Evolutionary conservation across 2,329 filamentous ascomycete species (phyloP).

Genomic region (Furcasterigmium furcatum): DNA sequence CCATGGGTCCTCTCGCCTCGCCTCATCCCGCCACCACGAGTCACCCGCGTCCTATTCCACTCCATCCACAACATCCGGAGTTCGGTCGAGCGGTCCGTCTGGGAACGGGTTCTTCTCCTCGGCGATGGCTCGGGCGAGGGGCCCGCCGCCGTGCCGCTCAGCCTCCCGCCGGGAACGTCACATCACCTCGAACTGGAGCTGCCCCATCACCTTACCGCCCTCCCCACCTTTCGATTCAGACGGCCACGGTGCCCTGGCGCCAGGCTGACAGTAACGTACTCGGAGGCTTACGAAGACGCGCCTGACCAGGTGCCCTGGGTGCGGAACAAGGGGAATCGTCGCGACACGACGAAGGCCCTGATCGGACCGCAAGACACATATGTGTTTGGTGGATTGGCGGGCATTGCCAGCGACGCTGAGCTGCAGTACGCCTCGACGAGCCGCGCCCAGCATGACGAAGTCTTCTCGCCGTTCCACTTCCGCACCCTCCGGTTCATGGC

Average conservation of each 20-base stretch:
- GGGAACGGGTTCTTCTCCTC: neutral
- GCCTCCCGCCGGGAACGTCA: neutral
- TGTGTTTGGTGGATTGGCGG: neutral
- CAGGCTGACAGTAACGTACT: constrained; percentile 1
- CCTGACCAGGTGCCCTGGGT: neutral
- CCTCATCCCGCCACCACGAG: neutral
- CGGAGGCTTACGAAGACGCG: constrained; percentile 6
- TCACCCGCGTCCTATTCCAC: neutral
- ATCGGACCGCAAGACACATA: constrained; percentile 4
- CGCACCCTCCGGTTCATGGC: constrained; percentile 9
- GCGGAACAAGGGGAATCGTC: constrained; percentile 1
- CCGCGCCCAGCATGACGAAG: neutral
- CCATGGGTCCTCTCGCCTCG: neutral
- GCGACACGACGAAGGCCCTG: neutral
- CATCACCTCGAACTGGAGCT: constrained; percentile 2
- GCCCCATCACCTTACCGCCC: neutral
- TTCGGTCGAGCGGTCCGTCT: neutral
- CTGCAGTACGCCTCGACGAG: neutral
- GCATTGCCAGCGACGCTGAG: neutral
- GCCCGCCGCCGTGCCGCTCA: neutral
- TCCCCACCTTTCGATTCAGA: neutral
- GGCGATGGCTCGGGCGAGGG: neutral
- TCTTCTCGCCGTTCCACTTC: constrained; percentile 15
- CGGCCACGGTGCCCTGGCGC: neutral
- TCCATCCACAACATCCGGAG: neutral